These are phyloP conservation scores for Pelargonium myrrhifolium DNA, from an alignment of 441 rosid species.

Conservation along the genomic window DNA sequence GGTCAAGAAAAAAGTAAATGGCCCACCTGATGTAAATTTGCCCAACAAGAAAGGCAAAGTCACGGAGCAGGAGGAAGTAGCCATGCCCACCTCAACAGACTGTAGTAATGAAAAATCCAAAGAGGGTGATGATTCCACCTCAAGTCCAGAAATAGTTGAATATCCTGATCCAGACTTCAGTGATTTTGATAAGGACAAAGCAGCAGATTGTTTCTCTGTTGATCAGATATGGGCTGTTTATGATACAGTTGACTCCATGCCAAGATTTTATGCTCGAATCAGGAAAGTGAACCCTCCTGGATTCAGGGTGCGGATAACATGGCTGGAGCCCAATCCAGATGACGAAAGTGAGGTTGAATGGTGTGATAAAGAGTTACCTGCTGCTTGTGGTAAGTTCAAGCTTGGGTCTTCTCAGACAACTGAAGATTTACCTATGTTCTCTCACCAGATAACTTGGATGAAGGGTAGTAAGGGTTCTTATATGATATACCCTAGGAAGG, in stretches of 20 bases:
- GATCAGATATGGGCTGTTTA: conserved; percentile 52
- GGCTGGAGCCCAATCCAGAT: conserved; percentile 40
- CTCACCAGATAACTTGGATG: conserved; percentile 26
- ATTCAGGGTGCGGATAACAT: conserved; percentile 39
- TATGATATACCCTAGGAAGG: conserved; percentile 32
- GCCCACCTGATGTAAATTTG: conserved; percentile 17
- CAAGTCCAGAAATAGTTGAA: conserved; percentile 15
- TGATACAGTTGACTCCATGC: conserved; percentile 57
- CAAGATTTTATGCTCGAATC: conserved; percentile 48
- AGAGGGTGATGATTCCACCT: conserved; percentile 7
- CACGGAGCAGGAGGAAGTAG: conserved; percentile 15
- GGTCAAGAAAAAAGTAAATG: conserved; percentile 15
- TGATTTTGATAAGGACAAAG: conserved; percentile 39
- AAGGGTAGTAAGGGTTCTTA: conserved; percentile 16
- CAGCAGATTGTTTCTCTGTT: conserved; percentile 31
- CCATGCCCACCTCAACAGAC: neutral
- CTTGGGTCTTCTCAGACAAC: conserved; percentile 19
- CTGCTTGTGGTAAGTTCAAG: conserved; percentile 43
- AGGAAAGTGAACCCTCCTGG: conserved; percentile 31
- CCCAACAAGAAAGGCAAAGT: conserved; percentile 20
- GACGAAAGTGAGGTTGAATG: conserved; percentile 29
- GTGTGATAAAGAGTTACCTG: conserved; percentile 29
- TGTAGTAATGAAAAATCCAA: conserved; percentile 16
- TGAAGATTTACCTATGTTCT: conserved; percentile 31
- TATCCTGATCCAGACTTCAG: conserved; percentile 43